Base-by-base conservation (phyloP, 148 eudicot genomes). In the Cornus kousa region DNA sequence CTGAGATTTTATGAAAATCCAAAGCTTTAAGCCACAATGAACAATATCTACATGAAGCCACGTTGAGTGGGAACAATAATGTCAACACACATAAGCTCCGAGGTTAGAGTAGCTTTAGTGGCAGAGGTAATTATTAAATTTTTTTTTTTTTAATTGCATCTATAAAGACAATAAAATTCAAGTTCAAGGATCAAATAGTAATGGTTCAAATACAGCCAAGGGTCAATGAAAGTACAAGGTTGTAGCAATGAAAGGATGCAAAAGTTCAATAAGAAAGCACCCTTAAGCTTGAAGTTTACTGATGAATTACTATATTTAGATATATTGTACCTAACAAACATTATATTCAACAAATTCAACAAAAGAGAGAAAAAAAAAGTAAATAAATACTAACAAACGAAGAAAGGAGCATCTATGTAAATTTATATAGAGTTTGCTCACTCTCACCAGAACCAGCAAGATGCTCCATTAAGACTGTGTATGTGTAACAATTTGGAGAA, bases 401-500 rank as follows among this genome's bases (percentile, higher is more conserved):
- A 14, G 14, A 53, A 53, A 14, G 59, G 59, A 53, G 5, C 16
- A 14, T 11, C 59, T 11, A 16, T 16, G 17, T 53, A 53, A 11
- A 53, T 35, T 35, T 53, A 53, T 53, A 53, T 53, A 76, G 28
- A 55, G 13, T 50, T 39, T 16, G 66, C 20, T 64, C 62, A 67
- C 70, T 50, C 96, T 88, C 82, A 94, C 98, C 98, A 82, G 89
- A 86, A 80, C 77, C 77, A 80, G 90, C 90, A 82, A 94, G 96
- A 88, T 91, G 90, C 81, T 87, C 94, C 98, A 94, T 94, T 75
- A 93, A 79, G 68, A 94, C 88, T 5, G 98, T 94, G 74, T 90
- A 94, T 32, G 98, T 94, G 81, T 88, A 83, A 80, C 97, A 92
- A 82, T 89, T 94, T 3, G 98, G 97, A 64, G 86, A 67, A 13